Base-by-base conservation (phyloP, 1,284 basidiomycete species). In the Gymnopus androsaceus region DNA sequence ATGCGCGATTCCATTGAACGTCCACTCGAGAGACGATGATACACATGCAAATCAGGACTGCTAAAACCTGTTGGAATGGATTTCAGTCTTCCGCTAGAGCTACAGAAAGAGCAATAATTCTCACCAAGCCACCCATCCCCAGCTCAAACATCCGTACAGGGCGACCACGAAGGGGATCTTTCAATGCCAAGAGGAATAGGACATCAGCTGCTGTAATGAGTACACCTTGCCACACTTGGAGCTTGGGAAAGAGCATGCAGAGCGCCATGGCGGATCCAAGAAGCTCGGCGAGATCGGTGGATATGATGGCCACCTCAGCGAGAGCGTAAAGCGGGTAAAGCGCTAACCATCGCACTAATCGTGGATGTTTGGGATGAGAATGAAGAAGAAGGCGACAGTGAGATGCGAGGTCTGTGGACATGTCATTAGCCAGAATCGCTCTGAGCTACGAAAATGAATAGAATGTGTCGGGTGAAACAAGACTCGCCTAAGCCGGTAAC, bases 191-290 rank as follows among this genome's bases (percentile, higher is more conserved):
- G 40, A 94, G 78, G 55, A 97, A 66, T 54, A 98, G 75, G 14
- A 96, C 93, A 67, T 98, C 94, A 31, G 81, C 78, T 0, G 87
- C 87, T 2, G 94, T 97, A 59, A 96, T 78, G 41, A 96, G 76
- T 2, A 96, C 90, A 36, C 88, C 89, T 1, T 84, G 89, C 80
- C 85, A 94, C 4, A 95, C 75, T 27, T 92, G 84, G 8, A 96
- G 74, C 31, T 73, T 75, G 0, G 94, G 94, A 66, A 95, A 92
- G 38, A 96, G 78, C 71, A 96, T 74, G 66, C 85, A 86, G 45
- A 96, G 74, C 1, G 75, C 79, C 38, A 81, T 80, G 33, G 74
- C 78, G 17, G 77, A 80, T 27, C 94, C 94, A 4, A 96, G 76
- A 7, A 97, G 79, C 67, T 89, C 87, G 30, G 86, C 85, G 23